Conservation (phyloP, 768 basidiomycete species). For the Pulveroboletus sp. region DNA sequence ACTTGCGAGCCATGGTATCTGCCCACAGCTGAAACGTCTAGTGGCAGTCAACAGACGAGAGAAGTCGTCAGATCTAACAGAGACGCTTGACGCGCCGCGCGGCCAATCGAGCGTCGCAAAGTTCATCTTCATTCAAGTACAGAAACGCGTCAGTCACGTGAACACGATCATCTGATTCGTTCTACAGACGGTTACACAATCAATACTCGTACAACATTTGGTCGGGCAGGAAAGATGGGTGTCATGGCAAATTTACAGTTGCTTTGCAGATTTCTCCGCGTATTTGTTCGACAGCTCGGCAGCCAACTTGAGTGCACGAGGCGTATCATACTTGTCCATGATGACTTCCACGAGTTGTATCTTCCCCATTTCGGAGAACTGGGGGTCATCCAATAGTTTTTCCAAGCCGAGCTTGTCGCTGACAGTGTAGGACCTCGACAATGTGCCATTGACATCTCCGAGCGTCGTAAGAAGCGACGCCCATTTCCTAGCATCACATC, state of each 20-base stretch:
- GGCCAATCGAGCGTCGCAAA: slow-evolving; percentile 3
- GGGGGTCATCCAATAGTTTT: slow-evolving; percentile 54
- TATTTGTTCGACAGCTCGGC: slow-evolving; percentile 31
- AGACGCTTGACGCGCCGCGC: slow-evolving; percentile 1
- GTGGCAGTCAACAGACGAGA: background rate
- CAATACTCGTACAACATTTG: background rate
- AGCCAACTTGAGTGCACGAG: slow-evolving; percentile 53
- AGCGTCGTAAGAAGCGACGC: slow-evolving; percentile 56
- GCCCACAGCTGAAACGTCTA: background rate
- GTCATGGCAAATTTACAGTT: slow-evolving; percentile 7
- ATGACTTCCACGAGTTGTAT: slow-evolving; percentile 79
- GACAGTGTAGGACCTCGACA: slow-evolving; percentile 61
- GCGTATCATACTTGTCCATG: slow-evolving; percentile 72
- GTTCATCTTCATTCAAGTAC: background rate
- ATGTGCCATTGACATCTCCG: slow-evolving; percentile 44
- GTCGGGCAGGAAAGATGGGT: background rate
- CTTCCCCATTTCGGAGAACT: slow-evolving; percentile 59
- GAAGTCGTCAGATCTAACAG: background rate
- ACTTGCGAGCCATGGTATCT: slow-evolving; percentile 9
- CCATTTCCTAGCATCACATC: slow-evolving; percentile 47
- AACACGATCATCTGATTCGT: background rate
- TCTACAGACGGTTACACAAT: background rate
- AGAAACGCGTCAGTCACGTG: slow-evolving; percentile 29
- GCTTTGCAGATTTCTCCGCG: slow-evolving; percentile 15
- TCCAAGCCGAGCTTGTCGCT: slow-evolving; percentile 63